Base-by-base conservation (phyloP, 2,329 filamentous ascomycete species). In the Trichophyton simii region DNA sequence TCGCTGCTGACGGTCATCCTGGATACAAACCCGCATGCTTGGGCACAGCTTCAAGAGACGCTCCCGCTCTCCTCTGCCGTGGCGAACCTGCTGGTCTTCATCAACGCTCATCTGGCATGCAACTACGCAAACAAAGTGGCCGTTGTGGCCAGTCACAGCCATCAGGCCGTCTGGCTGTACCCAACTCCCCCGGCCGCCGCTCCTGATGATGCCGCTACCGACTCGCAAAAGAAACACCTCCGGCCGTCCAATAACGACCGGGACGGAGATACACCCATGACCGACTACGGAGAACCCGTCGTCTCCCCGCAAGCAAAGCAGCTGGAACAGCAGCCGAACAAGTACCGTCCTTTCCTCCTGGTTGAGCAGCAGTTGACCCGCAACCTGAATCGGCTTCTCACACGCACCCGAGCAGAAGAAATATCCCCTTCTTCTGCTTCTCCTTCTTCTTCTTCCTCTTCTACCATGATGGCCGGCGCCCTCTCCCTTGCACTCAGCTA, bases 1-100 rank as follows among this genome's bases (percentile, higher is more conserved):
- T 95, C 92, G 13, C 85, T 99, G 41, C 84, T 96, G 59, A 87
- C 90, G 67, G 86, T 99, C 69, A 82, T 99, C 70, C 83, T 99
- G 77, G 94, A 99, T 78, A 96, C 92, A 28, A 99, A 99, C 72
- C 94, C 94, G 1, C 88, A 91, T 68, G 91, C 94, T 68, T 96
- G 94, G 94, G 85, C 89, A 5, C 81, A 89, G 63, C 83, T 97
- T 52, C 80, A 86, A 63, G 76, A 84, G 61, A 83, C 83, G 36
- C 84, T 97, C 6, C 85, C 92, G 31, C 83, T 99, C 63, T 88
- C 88, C 58, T 87, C 87, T 69, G 90, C 90, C 64, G 80, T 99
- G 63, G 89, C 92, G 64, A 87, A 92, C 75, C 83, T 97, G 65
- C 86, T 97, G 69, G 87, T 99, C 78, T 97, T 96, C 77, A 86